phyloP scores from a whole-genome alignment of 1,284 basidiomycete species.

The Agroathelia rolfsii region DNA sequence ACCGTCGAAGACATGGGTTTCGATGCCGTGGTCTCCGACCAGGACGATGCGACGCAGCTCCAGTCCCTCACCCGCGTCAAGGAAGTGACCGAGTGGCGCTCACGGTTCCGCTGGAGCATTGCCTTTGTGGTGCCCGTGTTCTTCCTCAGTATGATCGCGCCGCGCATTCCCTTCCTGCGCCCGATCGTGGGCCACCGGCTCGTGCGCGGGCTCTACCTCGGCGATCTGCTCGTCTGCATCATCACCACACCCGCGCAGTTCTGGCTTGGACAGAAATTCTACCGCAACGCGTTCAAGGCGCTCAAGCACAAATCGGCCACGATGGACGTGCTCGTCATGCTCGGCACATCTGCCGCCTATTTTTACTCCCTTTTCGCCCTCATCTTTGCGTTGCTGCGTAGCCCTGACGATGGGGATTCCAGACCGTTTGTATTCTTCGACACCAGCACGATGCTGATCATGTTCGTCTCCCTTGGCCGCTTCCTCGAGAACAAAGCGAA shows the following conservation, averaged over 20 bases:
- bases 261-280: constrained; percentile 85
- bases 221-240: constrained; percentile 73
- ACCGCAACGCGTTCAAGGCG: constrained; percentile 84
- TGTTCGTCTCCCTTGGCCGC: constrained; percentile 91
- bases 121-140: constrained; percentile 89
- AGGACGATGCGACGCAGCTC: constrained; percentile 78
- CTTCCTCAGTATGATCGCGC: constrained; percentile 81
- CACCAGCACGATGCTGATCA: constrained; percentile 97
- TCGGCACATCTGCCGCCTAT: constrained; percentile 93
- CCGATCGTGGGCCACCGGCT: constrained; percentile 39
- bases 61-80: constrained; percentile 85
- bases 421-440: constrained; percentile 94
- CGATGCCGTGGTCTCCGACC: constrained; percentile 41
- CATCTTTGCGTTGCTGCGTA: constrained; percentile 56
- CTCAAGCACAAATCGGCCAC: constrained; percentile 85
- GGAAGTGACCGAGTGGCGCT: constrained; percentile 86
- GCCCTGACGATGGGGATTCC: constrained; percentile 52
- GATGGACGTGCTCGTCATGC: constrained; percentile 94
- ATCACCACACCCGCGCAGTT: constrained; percentile 92
- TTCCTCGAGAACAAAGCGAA: constrained; percentile 96
- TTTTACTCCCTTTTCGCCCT: constrained; percentile 78
- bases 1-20: constrained; percentile 71
- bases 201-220: constrained; percentile 67
- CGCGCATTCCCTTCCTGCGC: constrained; percentile 57
- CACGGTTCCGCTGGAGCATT: constrained; percentile 69